Conservation (phyloP, 2,329 filamentous ascomycete species). For the Fusarium armeniacum region DNA sequence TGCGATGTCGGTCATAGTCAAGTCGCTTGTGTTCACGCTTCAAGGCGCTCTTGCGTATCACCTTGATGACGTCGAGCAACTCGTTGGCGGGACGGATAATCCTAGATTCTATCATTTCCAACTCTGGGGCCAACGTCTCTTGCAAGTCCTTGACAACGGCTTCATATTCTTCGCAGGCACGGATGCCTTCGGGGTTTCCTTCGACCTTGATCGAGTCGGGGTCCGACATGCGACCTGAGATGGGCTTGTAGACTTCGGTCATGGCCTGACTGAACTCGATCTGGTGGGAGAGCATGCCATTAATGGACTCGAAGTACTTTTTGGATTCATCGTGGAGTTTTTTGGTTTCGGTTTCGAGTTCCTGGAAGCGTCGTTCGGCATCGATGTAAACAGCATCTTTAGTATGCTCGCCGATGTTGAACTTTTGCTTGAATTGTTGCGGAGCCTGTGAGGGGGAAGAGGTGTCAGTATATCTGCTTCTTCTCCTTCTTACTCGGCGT, state of each 20-base stretch:
- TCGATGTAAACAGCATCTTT: constrained; percentile 97
- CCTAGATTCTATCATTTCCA: constrained; percentile 96
- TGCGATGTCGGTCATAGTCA: constrained; percentile 90
- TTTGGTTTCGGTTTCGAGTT: constrained; percentile 96
- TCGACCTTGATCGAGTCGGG: constrained; percentile 85
- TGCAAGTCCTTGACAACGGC: constrained; percentile 90
- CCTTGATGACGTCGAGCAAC: constrained; percentile 93
- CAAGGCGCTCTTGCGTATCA: constrained; percentile 86
- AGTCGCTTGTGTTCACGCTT: constrained; percentile 99
- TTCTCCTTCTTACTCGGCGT: neutral
- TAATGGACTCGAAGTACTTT: constrained; percentile 98
- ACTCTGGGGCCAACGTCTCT: constrained; percentile 87
- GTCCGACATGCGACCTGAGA: constrained; percentile 94
- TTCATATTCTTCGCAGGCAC: constrained; percentile 97
- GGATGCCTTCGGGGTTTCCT: constrained; percentile 92
- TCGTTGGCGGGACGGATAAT: constrained; percentile 95
- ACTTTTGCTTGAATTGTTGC: constrained; percentile 89
- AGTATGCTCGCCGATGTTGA: constrained; percentile 95
- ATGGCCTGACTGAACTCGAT: constrained; percentile 98
- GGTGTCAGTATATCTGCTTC: constrained; percentile 12
- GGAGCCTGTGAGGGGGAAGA: constrained; percentile 72
- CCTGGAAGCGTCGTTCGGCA: constrained; percentile 91
- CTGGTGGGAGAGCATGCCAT: constrained; percentile 96
- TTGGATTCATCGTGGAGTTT: constrained; percentile 96
- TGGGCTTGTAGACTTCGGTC: constrained; percentile 97